phyloP scores from a whole-genome alignment of 2,329 filamentous ascomycete species.

The Colletotrichum coccodes region DNA sequence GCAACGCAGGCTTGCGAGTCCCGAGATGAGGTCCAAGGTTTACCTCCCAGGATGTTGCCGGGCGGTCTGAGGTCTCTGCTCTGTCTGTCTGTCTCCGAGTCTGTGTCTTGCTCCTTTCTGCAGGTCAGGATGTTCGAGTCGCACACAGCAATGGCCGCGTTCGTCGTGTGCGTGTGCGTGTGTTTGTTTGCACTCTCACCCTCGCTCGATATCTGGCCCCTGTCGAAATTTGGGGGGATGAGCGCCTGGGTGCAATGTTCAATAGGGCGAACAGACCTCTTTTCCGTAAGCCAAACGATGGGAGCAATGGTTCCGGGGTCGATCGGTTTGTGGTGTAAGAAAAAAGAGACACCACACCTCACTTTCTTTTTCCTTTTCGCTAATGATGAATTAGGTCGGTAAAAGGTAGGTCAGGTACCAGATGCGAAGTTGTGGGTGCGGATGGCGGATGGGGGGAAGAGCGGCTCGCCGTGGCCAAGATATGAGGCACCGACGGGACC shows the following conservation, averaged over 20 bases:
- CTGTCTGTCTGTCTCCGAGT: neutral
- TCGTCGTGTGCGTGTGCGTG: conserved; percentile 20
- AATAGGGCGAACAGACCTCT: neutral
- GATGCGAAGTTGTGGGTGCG: neutral
- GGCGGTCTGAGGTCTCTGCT: conserved; percentile 9
- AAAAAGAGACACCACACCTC: neutral
- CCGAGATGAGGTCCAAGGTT: neutral
- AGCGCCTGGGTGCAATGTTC: neutral
- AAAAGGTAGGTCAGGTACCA: neutral
- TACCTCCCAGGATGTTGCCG: conserved; percentile 15
- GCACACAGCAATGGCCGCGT: conserved; percentile 18
- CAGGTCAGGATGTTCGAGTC: conserved; percentile 8
- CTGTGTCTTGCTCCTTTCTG: neutral
- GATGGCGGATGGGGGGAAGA: neutral
- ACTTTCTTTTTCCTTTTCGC: conserved; percentile 7
- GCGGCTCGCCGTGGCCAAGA: conserved; percentile 13
- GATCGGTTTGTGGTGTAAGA: neutral
- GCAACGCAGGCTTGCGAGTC: neutral
- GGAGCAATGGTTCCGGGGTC: neutral
- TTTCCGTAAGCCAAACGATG: conserved; percentile 14
- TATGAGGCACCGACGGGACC: conserved; percentile 26
- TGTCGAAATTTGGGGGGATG: conserved; percentile 1
- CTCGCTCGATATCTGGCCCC: neutral
- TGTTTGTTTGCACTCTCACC: conserved; percentile 12
- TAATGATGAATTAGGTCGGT: conserved; percentile 12